phyloP scores from a whole-genome alignment of 1,139 yeast species.

The Pichia sp. region DNA sequence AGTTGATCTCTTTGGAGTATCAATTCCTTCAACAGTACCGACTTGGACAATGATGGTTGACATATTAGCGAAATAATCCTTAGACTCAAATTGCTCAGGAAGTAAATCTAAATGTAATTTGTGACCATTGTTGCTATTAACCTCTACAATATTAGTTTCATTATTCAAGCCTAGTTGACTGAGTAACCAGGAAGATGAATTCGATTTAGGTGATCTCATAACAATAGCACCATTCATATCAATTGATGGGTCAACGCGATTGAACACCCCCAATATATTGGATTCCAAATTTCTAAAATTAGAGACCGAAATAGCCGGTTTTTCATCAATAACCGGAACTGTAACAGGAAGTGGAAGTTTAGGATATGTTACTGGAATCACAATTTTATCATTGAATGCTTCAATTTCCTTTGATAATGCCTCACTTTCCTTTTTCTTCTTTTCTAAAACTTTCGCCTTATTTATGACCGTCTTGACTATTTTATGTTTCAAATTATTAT shows the following conservation, averaged over 20 bases:
- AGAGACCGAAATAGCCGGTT: too few species aligned
- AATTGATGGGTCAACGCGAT: background rate
- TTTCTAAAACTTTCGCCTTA: constrained; percentile 32
- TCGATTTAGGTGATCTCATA: constrained; percentile 4
- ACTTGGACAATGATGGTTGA: constrained; percentile 47
- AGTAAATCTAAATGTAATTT: constrained; percentile 35
- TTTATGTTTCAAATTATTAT: constrained; percentile 24
- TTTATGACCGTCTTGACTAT: constrained; percentile 31
- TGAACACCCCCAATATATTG: background rate
- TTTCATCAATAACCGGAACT: background rate
- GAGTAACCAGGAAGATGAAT: constrained; percentile 14
- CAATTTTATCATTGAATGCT: constrained; percentile 27
- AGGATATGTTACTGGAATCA: constrained; percentile 23
- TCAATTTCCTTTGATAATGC: constrained; percentile 45
- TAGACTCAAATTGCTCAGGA: constrained; percentile 40
- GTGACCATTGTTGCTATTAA: background rate
- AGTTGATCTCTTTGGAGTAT: constrained; percentile 31
- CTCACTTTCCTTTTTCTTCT: constrained; percentile 33
- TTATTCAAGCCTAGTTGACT: constrained; percentile 5
- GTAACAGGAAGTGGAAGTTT: background rate
- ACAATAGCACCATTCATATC: constrained; percentile 9
- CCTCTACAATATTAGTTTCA: background rate
- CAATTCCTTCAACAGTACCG: constrained; percentile 35
- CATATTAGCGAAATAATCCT: constrained; percentile 39
- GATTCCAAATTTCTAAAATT: background rate